Percentiles rank a stretch among this genome's conserved stretches.
Conservation (phyloP, 805 yeast species). For the Monosporozyma solicola region DNA sequence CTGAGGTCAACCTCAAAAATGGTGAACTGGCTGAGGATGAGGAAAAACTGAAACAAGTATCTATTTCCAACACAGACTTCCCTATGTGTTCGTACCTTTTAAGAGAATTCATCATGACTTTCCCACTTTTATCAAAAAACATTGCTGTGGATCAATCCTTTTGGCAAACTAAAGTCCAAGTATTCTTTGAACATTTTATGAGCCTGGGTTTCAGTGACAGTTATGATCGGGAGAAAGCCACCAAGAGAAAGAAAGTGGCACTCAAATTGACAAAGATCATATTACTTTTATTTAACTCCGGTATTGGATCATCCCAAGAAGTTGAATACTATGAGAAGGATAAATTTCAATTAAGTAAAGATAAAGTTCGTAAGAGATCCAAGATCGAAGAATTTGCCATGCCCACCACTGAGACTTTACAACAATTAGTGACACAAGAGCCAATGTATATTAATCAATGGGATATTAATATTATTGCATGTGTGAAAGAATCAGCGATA, state of each 20-base stretch:
- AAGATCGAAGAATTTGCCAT: slow-evolving; percentile 30
- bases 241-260: slow-evolving; percentile 58
- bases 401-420: slow-evolving; percentile 34
- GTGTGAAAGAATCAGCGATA: slow-evolving; percentile 25
- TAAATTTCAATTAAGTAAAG: slow-evolving; percentile 21
- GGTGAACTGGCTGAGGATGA: neutral
- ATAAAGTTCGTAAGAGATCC: slow-evolving; percentile 25
- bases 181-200: slow-evolving; percentile 72
- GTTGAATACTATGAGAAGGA: slow-evolving; percentile 36
- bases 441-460: slow-evolving; percentile 42
- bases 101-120: slow-evolving; percentile 48
- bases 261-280: slow-evolving; percentile 54
- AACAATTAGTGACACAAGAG: slow-evolving; percentile 27
- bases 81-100: slow-evolving; percentile 68
- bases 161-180: slow-evolving; percentile 75
- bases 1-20: neutral
- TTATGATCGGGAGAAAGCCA: slow-evolving; percentile 65
- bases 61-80: slow-evolving; percentile 31
- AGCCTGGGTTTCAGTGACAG: slow-evolving; percentile 61
- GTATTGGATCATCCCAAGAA: slow-evolving; percentile 56
- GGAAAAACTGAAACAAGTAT: neutral
- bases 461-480: slow-evolving; percentile 62
- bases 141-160: slow-evolving; percentile 45
- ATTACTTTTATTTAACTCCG: slow-evolving; percentile 64
- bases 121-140: slow-evolving; percentile 59